A percentile compares a stretch with the other conserved stretches of the same genome.
Conservation (phyloP, 2,329 filamentous ascomycete species). For the Endothia cerciana region DNA sequence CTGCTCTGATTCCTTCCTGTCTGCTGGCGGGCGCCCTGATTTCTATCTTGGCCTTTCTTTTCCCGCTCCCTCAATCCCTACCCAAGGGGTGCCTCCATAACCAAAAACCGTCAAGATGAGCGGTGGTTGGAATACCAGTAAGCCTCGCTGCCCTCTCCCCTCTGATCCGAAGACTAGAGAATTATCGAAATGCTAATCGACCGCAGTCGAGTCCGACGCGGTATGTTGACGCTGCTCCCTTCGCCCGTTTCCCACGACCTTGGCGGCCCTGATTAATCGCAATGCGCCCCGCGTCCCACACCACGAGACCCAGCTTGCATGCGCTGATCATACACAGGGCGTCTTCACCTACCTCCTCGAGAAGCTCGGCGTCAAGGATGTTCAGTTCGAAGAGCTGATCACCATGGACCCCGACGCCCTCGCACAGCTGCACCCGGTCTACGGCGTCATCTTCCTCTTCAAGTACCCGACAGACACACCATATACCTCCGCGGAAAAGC, state of each 20-base stretch:
- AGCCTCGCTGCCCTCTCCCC: constrained; percentile 34
- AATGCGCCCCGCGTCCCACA: background rate
- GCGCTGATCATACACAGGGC: constrained; percentile 58
- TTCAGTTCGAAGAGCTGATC: constrained; percentile 96
- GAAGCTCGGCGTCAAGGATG: constrained; percentile 83
- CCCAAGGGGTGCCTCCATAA: background rate
- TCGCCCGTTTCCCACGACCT: constrained; percentile 31
- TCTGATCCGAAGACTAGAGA: background rate
- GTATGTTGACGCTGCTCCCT: constrained; percentile 55
- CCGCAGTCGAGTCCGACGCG: constrained; percentile 84
- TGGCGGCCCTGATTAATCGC: background rate
- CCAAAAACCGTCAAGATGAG: constrained; percentile 55
- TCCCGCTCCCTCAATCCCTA: background rate
- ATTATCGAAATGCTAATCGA: background rate
- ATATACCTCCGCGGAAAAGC: constrained; percentile 63
- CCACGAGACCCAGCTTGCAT: constrained; percentile 37
- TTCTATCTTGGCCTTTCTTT: background rate
- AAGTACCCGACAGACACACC: constrained; percentile 80
- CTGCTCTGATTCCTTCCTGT: background rate
- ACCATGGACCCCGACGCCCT: constrained; percentile 80
- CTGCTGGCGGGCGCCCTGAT: background rate
- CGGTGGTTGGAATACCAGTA: constrained; percentile 92
- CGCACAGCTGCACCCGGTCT: constrained; percentile 73
- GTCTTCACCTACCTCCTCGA: constrained; percentile 98
- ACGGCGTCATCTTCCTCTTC: constrained; percentile 99